Percentiles rank a stretch among this genome's conserved stretches.
phyloP scores from a whole-genome alignment of 495 filamentous ascomycete genomes.

The Xylaria curta region DNA sequence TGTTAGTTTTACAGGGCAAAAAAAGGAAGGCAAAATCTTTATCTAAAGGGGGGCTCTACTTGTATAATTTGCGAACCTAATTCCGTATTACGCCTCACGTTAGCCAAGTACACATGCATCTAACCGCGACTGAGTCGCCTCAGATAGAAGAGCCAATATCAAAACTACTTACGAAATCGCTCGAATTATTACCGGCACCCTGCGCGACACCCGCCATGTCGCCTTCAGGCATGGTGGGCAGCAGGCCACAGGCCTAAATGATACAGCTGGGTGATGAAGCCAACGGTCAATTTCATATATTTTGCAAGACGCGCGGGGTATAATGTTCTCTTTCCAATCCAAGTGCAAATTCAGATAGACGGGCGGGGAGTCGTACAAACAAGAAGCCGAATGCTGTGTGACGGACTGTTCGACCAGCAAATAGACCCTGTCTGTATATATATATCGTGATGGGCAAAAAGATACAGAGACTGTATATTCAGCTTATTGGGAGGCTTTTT shows the following conservation, averaged over 20 bases:
- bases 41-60: conserved; percentile 59
- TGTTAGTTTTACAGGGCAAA: conserved; percentile 33
- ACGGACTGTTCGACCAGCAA: not conserved
- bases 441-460: conserved; percentile 12
- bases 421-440: not conserved
- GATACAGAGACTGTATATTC: not conserved
- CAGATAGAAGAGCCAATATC: conserved; percentile 14
- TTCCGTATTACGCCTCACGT: conserved; percentile 25
- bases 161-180: conserved; percentile 54
- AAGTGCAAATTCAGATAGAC: conserved; percentile 1
- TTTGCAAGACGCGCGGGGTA: conserved; percentile 12
- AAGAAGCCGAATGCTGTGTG: conserved; percentile 17
- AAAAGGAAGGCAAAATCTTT: conserved; percentile 14
- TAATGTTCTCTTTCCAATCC: not conserved
- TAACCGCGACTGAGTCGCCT: conserved; percentile 30
- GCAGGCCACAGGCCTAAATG: conserved; percentile 10
- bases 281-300: conserved; percentile 5
- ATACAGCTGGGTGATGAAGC: conserved; percentile 7
- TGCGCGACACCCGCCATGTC: conserved; percentile 47
- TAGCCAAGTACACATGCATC: conserved; percentile 31
- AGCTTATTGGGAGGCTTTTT: not conserved
- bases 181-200: conserved; percentile 54
- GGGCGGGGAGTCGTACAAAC: conserved; percentile 22
- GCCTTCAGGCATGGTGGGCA: conserved; percentile 50
- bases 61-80: conserved; percentile 98